phyloP scores from a whole-genome alignment of 129 eudicot species.

The Chrysanthemum makinoi region DNA sequence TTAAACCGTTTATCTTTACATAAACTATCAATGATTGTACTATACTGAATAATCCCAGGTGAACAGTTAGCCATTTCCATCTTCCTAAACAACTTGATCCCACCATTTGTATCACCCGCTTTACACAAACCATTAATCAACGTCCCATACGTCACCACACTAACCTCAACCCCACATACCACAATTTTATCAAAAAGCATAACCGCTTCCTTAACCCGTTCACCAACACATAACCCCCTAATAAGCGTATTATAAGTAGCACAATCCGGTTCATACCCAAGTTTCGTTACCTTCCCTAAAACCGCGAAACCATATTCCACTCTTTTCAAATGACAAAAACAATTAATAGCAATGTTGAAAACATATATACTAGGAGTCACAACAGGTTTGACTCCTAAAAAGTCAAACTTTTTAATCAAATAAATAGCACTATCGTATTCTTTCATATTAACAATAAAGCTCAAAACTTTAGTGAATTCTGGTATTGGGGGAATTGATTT shows the following conservation, averaged over 20 bases:
- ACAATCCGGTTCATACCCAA: conserved; percentile 29
- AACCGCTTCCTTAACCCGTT: conserved; percentile 18
- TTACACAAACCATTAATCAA: conserved; percentile 31
- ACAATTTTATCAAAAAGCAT: conserved; percentile 18
- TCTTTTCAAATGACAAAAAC: conserved; percentile 24
- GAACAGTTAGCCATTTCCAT: conserved; percentile 25
- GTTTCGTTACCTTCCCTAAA: conserved; percentile 29
- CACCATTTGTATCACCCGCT: conserved; percentile 22
- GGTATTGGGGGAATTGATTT: conserved; percentile 32
- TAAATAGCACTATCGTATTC: conserved; percentile 27
- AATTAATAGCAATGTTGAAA: conserved; percentile 28
- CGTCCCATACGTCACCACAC: conserved; percentile 30
- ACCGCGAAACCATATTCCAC: conserved; percentile 28
- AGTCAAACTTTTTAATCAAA: conserved; percentile 27
- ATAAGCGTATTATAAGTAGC: conserved; percentile 33
- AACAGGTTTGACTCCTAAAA: conserved; percentile 25
- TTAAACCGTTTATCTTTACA: conserved; percentile 13
- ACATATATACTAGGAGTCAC: conserved; percentile 24
- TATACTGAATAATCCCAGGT: conserved; percentile 28
- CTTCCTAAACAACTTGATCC: conserved; percentile 14
- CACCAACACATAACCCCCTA: conserved; percentile 31
- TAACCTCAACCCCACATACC: conserved; percentile 19
- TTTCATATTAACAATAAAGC: conserved; percentile 22
- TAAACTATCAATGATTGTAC: conserved; percentile 25
- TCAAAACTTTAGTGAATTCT: conserved; percentile 28